Evolutionary conservation across 1,139 yeast genomes (phyloP).

Genomic region (Blastobotrys buckinghamii): DNA sequence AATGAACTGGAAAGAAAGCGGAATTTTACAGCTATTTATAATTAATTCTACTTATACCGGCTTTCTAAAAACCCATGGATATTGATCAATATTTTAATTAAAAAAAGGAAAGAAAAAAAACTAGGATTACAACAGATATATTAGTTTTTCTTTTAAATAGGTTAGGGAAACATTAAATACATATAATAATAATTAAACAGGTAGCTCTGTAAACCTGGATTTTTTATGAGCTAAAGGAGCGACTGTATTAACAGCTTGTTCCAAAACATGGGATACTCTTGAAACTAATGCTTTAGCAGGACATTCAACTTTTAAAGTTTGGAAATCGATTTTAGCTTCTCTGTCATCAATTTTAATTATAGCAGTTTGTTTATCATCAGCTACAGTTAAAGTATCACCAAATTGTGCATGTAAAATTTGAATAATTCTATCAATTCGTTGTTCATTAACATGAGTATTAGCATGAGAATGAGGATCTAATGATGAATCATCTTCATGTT

Average conservation of each 20-base stretch:
- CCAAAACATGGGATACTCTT: slow-evolving; percentile 74
- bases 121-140: background rate
- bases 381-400: slow-evolving; percentile 60
- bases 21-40: too few relatives aligned
- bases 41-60: too few relatives aligned
- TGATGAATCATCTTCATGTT: slow-evolving; percentile 16
- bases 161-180: too few relatives aligned
- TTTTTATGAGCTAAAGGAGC: slow-evolving; percentile 56
- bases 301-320: slow-evolving; percentile 65
- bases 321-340: slow-evolving; percentile 63
- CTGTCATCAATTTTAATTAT: slow-evolving; percentile 63
- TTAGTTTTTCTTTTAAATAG: too few relatives aligned
- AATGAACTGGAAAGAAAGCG: too few relatives aligned
- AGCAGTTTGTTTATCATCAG: slow-evolving; percentile 44
- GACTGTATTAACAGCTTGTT: slow-evolving; percentile 70
- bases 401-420: slow-evolving; percentile 75
- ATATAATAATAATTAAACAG: background rate
- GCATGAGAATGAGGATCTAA: slow-evolving; percentile 9
- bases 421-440: slow-evolving; percentile 58
- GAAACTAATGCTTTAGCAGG: slow-evolving; percentile 70
- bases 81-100: background rate
- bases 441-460: slow-evolving; percentile 35
- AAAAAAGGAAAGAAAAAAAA: too few relatives aligned
- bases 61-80: too few relatives aligned
- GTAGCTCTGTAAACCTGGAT: background rate